Base-by-base conservation (phyloP, 495 filamentous ascomycete species). In the Jackrogersella minutella region DNA sequence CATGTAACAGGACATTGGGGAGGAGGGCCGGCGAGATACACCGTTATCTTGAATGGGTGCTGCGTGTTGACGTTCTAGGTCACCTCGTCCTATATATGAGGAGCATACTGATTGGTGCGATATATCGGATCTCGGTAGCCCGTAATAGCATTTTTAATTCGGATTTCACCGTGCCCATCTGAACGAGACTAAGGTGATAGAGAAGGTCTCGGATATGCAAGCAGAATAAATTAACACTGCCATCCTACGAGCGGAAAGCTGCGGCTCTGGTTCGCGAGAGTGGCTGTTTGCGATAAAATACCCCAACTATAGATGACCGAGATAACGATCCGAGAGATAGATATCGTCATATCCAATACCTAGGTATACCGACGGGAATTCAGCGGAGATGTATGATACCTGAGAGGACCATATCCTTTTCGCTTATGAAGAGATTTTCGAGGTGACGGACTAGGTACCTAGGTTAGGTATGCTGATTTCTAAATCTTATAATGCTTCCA, bases 51-150 rank as follows among this genome's bases (percentile, higher is more conserved):
- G 58, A n/a, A 33, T 56, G 21, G 61, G 50, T 40, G 16, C 39
- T 46, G 49, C 55, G 60, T 17, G 55, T 64, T 61, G 60, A 61
- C 47, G 34, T 57, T 64, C 66, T 64, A 52, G 60, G 55, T 69
- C 61, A 47, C 57, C 47, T 69, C 46, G 40, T 7, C 36, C 9
- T 65, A 36, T 62, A 65, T 61, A 54, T 54, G 43, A 47, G 56
- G 50, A n/a, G 16, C 57, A 54, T 61, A 52, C 40, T 58, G 60
- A 69, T 69, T 69, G 57, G 66, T 62, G 66, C 46, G 46, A 69
- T 62, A 65, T 64, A 14, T 69, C 66, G 66, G 66, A 49, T 65
- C 56, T 69, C 66, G 66, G 61, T 64, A 65, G 37, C 43, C 24
- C 56, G 61, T 61, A 65, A 62, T 61, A 65, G 44, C 22, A 58